Percentiles rank a stretch among this genome's conserved stretches.
phyloP scores from a whole-genome alignment of 2,329 filamentous ascomycete genomes.

The Sclerotinia nivalis region DNA sequence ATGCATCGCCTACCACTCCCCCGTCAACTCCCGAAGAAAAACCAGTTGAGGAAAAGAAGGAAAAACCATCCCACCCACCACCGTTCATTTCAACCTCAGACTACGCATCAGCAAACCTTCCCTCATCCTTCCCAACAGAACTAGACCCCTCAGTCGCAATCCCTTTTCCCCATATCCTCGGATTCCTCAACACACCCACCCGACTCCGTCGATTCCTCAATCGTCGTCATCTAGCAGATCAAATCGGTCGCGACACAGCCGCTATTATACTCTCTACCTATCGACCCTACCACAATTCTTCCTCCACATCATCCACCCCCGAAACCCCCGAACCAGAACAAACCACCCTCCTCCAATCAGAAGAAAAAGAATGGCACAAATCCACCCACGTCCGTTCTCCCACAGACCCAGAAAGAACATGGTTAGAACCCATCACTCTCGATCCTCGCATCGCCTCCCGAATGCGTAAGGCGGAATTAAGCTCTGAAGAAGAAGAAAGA shows the following conservation, averaged over 20 bases:
- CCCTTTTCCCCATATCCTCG: slow-evolving; percentile 84
- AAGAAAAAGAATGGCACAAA: slow-evolving; percentile 85
- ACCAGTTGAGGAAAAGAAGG: slow-evolving; percentile 52
- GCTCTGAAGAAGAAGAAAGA: slow-evolving; percentile 67
- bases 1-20: slow-evolving; percentile 21
- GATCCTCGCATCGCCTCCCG: slow-evolving; percentile 73
- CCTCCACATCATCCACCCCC: slow-evolving; percentile 39
- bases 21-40: slow-evolving; percentile 26
- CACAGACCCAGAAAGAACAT: slow-evolving; percentile 67
- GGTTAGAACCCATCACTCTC: slow-evolving; percentile 71
- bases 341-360: slow-evolving; percentile 62
- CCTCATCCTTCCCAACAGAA: slow-evolving; percentile 64
- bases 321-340: slow-evolving; percentile 54
- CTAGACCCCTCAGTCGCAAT: slow-evolving; percentile 74
- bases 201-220: slow-evolving; percentile 87
- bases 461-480: slow-evolving; percentile 78
- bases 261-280: slow-evolving; percentile 70
- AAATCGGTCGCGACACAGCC: slow-evolving; percentile 83
- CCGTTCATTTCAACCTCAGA: slow-evolving; percentile 74
- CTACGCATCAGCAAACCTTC: slow-evolving; percentile 67
- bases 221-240: slow-evolving; percentile 79
- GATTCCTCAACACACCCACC: slow-evolving; percentile 85
- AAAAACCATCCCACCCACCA: slow-evolving; percentile 61
- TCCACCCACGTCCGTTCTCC: slow-evolving; percentile 58
- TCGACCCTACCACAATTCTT: slow-evolving; percentile 49